Evolutionary conservation across 2,329 filamentous ascomycete species (phyloP).

Genomic region (Penicillium sp.): DNA sequence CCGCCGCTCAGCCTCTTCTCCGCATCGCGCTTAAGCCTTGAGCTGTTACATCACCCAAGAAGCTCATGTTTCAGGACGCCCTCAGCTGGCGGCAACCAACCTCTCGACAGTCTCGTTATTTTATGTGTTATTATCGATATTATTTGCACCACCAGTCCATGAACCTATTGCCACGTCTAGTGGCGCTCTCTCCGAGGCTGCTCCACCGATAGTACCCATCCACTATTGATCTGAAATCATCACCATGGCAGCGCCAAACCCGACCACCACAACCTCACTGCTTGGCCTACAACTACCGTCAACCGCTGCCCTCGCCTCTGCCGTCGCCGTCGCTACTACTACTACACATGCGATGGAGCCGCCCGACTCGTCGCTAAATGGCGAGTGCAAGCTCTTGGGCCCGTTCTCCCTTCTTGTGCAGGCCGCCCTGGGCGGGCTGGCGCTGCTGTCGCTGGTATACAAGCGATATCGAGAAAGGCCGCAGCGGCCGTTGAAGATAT

Average conservation of each 20-base stretch:
- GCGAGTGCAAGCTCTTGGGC: conserved; percentile 82
- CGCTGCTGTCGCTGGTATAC: conserved; percentile 80
- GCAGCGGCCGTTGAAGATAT: conserved; percentile 89
- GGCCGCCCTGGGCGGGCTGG: conserved; percentile 75
- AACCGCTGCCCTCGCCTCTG: not conserved
- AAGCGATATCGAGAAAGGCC: conserved; percentile 91
- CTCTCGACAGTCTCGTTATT: not conserved
- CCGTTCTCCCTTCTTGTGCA: conserved; percentile 90
- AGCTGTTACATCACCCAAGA: not conserved
- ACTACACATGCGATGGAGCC: conserved; percentile 21
- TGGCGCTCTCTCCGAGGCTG: conserved; percentile 9
- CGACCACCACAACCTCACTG: conserved; percentile 7
- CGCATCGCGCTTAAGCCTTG: no score
- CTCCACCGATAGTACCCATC: not conserved
- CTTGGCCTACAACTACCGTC: not conserved
- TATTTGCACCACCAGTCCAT: not conserved
- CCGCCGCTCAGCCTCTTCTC: no score
- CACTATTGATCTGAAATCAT: no score
- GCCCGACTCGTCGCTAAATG: conserved; percentile 48
- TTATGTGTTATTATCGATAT: not conserved
- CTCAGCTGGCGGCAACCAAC: no score
- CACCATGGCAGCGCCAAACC: not conserved
- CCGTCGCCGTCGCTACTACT: not conserved
- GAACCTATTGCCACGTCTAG: conserved; percentile 1
- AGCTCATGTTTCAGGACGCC: not conserved